Evolutionary conservation across 306 rosid species (phyloP).

Genomic region (Castanea crenata): DNA sequence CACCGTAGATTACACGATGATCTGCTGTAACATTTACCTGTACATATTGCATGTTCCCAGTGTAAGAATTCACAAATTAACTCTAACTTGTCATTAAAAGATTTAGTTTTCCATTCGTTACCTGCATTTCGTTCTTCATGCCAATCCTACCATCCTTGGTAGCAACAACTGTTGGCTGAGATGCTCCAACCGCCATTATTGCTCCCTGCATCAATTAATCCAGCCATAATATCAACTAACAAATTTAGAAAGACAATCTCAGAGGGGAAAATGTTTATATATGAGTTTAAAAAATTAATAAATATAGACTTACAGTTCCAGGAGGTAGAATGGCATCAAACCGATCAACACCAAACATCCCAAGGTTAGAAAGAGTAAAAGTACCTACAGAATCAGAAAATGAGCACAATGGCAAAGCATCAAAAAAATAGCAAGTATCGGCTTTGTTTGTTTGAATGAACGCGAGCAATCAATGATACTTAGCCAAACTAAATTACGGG

Average conservation of each 20-base stretch:
- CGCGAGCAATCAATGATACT: not conserved
- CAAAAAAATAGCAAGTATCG: not conserved
- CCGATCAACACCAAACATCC: slow-evolving; percentile 98
- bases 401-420: slow-evolving; percentile 14
- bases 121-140: slow-evolving; percentile 95
- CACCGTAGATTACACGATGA: slow-evolving; percentile 92
- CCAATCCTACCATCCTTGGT: slow-evolving; percentile 94
- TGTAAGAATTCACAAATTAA: slow-evolving; percentile 21
- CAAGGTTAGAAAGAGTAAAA: slow-evolving; percentile 90
- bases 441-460: not conserved
- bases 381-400: slow-evolving; percentile 55
- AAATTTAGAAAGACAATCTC: not conserved
- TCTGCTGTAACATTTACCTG: slow-evolving; percentile 99
- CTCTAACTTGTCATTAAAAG: not conserved
- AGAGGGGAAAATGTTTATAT: not conserved
- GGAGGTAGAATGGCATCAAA: slow-evolving; percentile 98
- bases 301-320: slow-evolving; percentile 66
- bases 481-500: not conserved
- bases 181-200: slow-evolving; percentile 95
- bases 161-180: slow-evolving; percentile 75
- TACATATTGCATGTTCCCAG: slow-evolving; percentile 18
- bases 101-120: slow-evolving; percentile 22
- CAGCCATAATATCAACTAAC: slow-evolving; percentile 7
- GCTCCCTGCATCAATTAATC: slow-evolving; percentile 67
- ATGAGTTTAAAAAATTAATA: slow-evolving; percentile 4